Conservation (phyloP, 23 red algal species). For the Gracilaria caudata region DNA sequence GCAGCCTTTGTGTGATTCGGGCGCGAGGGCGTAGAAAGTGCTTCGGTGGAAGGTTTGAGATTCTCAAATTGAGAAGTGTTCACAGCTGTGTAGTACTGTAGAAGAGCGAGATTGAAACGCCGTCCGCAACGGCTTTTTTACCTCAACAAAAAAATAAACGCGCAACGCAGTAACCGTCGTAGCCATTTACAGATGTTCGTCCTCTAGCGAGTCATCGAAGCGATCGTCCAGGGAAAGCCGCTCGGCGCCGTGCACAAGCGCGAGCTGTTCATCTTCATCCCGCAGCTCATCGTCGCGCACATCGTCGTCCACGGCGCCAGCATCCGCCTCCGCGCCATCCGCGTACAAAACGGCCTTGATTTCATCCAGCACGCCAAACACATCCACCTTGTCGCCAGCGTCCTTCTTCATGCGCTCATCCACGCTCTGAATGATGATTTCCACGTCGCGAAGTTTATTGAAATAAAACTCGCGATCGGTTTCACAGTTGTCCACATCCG, state of each 20-base stretch:
- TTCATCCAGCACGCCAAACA: slow-evolving; percentile 35
- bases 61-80: no score
- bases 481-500: slow-evolving; percentile 60
- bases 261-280: not conserved
- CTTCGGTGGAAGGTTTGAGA: no score
- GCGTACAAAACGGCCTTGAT: slow-evolving; percentile 68
- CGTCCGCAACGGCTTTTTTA: not conserved
- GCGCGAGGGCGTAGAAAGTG: no score
- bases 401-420: slow-evolving; percentile 48
- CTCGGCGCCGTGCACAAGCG: not conserved
- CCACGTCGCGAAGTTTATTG: slow-evolving; percentile 88
- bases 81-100: no score
- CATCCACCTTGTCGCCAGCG: slow-evolving; percentile 12
- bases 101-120: no score
- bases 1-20: no score
- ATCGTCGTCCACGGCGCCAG: not conserved
- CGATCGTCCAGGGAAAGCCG: slow-evolving; percentile 1
- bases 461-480: slow-evolving; percentile 96
- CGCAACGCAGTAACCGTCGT: not conserved
- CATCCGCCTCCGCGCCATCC: slow-evolving; percentile 35
- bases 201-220: not conserved
- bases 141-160: not conserved
- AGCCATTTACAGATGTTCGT: not conserved
- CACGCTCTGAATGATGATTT: slow-evolving; percentile 80
- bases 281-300: slow-evolving; percentile 26